These are phyloP conservation scores for Suillus lakei DNA, from an alignment of 768 basidiomycete species.

Conservation along the genomic window DNA sequence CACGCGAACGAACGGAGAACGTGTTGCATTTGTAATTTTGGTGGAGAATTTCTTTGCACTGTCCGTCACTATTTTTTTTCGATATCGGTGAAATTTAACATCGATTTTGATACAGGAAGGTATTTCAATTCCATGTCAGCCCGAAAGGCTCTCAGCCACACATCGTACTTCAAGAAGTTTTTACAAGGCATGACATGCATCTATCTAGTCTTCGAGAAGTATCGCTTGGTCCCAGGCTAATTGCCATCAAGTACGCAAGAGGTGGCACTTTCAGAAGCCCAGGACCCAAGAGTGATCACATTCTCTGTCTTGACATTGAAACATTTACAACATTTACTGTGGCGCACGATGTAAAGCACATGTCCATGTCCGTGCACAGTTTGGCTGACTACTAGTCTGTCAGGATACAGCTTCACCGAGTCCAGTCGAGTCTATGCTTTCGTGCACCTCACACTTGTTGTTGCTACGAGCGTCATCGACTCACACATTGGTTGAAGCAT, in stretches of 20 bases:
- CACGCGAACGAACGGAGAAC: conserved; percentile 2
- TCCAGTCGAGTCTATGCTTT: conserved; percentile 6
- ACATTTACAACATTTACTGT: background rate
- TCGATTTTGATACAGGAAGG: conserved; percentile 1
- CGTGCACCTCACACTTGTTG: conserved; percentile 5
- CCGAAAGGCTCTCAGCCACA: conserved; percentile 1
- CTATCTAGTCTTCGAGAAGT: conserved; percentile 7
- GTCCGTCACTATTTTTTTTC: background rate
- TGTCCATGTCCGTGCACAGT: background rate
- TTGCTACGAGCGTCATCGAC: conserved; percentile 1
- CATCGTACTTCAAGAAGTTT: conserved; percentile 4
- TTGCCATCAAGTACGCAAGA: conserved; percentile 6
- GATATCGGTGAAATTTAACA: background rate
- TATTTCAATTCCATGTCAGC: background rate
- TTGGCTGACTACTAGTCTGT: background rate
- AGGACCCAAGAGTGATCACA: conserved; percentile 2
- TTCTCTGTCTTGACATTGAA: conserved; percentile 9
- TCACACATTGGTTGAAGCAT: conserved; percentile 7
- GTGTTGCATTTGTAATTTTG: conserved; percentile 8
- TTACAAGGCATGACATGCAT: conserved; percentile 8
- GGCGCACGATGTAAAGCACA: conserved; percentile 4
- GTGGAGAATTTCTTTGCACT: conserved; percentile 8
- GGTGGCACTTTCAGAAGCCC: conserved; percentile 7
- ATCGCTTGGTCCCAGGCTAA: conserved; percentile 7
- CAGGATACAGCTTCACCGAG: background rate